A percentile compares a stretch with the other conserved stretches of the same genome.
phyloP scores from a whole-genome alignment of 1,284 basidiomycete species.

The Agroathelia rolfsii region DNA sequence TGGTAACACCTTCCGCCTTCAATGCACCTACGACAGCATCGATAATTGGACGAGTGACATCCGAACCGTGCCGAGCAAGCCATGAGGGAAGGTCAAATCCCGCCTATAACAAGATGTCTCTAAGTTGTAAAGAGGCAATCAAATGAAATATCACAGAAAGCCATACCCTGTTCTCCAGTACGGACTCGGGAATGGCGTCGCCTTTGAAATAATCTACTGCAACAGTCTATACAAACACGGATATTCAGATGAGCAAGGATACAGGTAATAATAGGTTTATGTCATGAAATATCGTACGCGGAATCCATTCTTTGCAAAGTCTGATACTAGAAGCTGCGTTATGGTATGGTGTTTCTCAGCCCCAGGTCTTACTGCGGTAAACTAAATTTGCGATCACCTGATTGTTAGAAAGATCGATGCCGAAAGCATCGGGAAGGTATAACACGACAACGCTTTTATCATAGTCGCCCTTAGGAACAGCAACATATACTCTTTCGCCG shows the following conservation, averaged over 20 bases:
- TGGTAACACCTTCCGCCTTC: slow-evolving; percentile 15
- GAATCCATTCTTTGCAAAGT: slow-evolving; percentile 40
- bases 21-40: slow-evolving; percentile 20
- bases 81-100: too few relatives aligned
- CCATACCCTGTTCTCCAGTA: too few relatives aligned
- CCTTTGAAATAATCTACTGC: slow-evolving; percentile 33
- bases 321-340: slow-evolving; percentile 35
- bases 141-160: too few relatives aligned
- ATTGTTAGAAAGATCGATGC: slow-evolving; percentile 33
- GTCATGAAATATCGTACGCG: too few relatives aligned
- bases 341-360: background rate
- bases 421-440: slow-evolving; percentile 37
- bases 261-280: too few relatives aligned
- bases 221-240: too few relatives aligned
- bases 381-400: slow-evolving; percentile 16
- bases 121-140: too few relatives aligned
- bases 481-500: slow-evolving; percentile 29
- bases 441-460: slow-evolving; percentile 34
- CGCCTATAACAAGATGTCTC: slow-evolving; percentile 11
- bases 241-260: too few relatives aligned
- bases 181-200: slow-evolving; percentile 23
- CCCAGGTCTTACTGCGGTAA: background rate
- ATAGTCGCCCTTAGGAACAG: slow-evolving; percentile 25
- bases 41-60: slow-evolving; percentile 18
- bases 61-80: slow-evolving; percentile 15